These are phyloP conservation scores for Globisporangium rhizosaccharum DNA, from an alignment of 352 stramenopile species.

Conservation along the genomic window DNA sequence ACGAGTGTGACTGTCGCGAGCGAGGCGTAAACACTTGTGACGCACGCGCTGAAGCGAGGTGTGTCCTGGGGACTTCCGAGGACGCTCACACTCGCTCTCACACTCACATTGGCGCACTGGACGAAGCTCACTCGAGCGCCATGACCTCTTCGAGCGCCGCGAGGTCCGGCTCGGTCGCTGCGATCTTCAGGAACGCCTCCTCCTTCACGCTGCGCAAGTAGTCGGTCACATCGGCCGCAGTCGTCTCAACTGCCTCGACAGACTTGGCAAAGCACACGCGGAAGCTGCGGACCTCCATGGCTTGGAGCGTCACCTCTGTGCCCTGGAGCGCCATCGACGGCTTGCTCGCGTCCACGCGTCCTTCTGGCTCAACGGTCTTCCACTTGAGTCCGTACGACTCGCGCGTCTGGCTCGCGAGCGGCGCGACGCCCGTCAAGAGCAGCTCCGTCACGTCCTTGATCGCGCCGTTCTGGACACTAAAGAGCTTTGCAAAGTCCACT, in stretches of 20 bases:
- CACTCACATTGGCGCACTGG: no score
- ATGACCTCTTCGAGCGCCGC: slow-evolving; percentile 31
- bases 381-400: slow-evolving; percentile 16
- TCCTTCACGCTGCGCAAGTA: slow-evolving; percentile 13
- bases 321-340: slow-evolving; percentile 41
- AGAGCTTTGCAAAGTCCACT: slow-evolving; percentile 68
- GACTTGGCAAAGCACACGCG: slow-evolving; percentile 43
- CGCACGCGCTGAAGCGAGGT: no score
- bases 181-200: slow-evolving; percentile 14
- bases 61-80: no score
- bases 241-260: no score
- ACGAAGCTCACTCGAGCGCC: slow-evolving; percentile 20
- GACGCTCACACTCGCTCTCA: background rate
- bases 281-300: slow-evolving; percentile 94
- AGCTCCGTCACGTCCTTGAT: slow-evolving; percentile 80
- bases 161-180: slow-evolving; percentile 11
- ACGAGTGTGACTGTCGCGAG: no score
- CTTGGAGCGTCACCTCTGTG: slow-evolving; percentile 64
- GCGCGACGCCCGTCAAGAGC: slow-evolving; percentile 83
- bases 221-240: slow-evolving; percentile 1
- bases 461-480: slow-evolving; percentile 36
- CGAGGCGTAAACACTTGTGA: no score
- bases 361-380: slow-evolving; percentile 30
- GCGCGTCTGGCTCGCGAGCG: slow-evolving; percentile 23
- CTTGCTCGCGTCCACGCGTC: slow-evolving; percentile 9